These are phyloP conservation scores for Pestalotiopsis fici DNA, from an alignment of 2,329 filamentous ascomycete species.

Conservation along the genomic window DNA sequence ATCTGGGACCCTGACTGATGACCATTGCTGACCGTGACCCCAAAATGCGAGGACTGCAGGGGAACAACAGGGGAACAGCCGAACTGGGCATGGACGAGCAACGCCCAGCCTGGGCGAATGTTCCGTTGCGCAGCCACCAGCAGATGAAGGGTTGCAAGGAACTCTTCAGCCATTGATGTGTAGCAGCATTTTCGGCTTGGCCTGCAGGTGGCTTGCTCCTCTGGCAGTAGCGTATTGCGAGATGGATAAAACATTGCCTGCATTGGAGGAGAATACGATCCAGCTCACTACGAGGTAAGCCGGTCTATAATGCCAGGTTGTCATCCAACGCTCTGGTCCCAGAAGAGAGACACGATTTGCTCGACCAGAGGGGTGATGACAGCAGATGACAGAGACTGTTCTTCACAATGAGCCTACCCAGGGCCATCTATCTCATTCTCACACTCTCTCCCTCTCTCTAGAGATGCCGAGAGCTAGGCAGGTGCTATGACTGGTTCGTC, in stretches of 20 bases:
- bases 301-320: not conserved
- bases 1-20: constrained; percentile 26
- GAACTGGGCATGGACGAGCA: not conserved
- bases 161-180: not conserved
- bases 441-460: not conserved
- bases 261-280: not conserved
- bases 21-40: constrained; percentile 7
- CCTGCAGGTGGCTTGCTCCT: not conserved
- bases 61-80: constrained; percentile 12
- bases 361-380: not conserved
- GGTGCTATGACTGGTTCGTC: not conserved
- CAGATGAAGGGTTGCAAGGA: not conserved
- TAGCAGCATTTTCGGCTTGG: not conserved
- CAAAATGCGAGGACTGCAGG: not conserved
- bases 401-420: not conserved
- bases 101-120: not conserved
- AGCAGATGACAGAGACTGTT: not conserved
- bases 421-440: not conserved
- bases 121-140: not conserved
- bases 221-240: not conserved
- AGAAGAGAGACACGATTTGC: not conserved
- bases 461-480: not conserved
- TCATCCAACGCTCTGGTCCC: not conserved
- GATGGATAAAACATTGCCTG: not conserved
- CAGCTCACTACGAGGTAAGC: not conserved